Base-by-base conservation (phyloP, 345 rosid species). In the Diplotaxis tenuifolia region DNA sequence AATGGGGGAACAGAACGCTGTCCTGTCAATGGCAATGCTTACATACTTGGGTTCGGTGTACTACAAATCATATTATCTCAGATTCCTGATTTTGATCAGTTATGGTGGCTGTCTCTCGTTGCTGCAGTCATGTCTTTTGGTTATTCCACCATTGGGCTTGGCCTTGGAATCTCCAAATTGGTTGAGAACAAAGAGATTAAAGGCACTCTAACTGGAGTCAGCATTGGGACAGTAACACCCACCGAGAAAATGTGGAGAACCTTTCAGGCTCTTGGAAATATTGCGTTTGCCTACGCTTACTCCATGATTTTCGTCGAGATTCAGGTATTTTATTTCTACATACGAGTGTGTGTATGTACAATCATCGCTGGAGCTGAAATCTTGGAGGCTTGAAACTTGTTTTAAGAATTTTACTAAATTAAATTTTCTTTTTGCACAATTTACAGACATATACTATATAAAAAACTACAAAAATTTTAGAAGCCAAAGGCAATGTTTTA, bases 241-340 rank as follows among this genome's bases (percentile, higher is more conserved):
- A 69, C 89, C 0, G 76, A 89, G 23, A 94, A 94, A 76, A 78
- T 88, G n/a, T 94, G 98, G 97, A 78, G 78, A 56, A 91, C 90
- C 52, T 91, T 91, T 82, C 98, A 88, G 29, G 93, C 98, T 18
- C 96, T 94, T 8, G 98, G 98, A 0, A 86, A 88, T 83, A 85
- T 94, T 21, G 96, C 98, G 20, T 94, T 94, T 31, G 98, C 98
- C 10, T 94, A 94, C 65, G 88, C 97, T 14, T 89, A 75, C 85
- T 89, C 98, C 7, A 62, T 89, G 65, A 86, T 94, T 74, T 91
- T 91, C 49, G 80, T 94, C 2, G 98, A 94, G 73, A 91, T 94
- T 75, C 96, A 93, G 93, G 98, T 86, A 70, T 4, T 34, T 23
- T 22, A 1, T 6, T 42, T n/a, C 5, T 42, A 28, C 5, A 5